Evolutionary conservation across 75 land plant genomes (phyloP).

Genomic region (Selaginella tamariscina): DNA sequence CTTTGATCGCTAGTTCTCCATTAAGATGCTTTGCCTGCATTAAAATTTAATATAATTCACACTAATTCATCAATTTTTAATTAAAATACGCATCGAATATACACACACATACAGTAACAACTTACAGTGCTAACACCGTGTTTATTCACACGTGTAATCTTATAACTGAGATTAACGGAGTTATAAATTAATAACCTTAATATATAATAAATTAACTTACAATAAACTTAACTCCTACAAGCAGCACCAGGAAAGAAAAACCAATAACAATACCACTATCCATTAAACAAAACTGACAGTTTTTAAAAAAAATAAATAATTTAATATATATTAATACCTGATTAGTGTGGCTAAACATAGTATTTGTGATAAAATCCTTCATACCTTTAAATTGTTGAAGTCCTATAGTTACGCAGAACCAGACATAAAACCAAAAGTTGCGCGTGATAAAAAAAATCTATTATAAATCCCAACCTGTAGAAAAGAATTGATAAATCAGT

Average conservation of each 20-base stretch:
- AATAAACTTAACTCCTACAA: slow-evolving; percentile 32
- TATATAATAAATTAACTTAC: slow-evolving; percentile 24
- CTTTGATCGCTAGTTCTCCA: slow-evolving; percentile 26
- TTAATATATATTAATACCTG: background rate
- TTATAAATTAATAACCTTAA: background rate
- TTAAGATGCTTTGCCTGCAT: slow-evolving; percentile 34
- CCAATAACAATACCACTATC: slow-evolving; percentile 51
- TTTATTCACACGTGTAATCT: slow-evolving; percentile 4
- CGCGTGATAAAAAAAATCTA: background rate
- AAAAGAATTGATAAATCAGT: background rate
- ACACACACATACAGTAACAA: background rate
- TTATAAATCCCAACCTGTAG: slow-evolving; percentile 4
- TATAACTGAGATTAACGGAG: slow-evolving; percentile 9
- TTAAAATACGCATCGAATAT: slow-evolving; percentile 5
- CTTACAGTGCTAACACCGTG: slow-evolving; percentile 1
- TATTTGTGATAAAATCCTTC: slow-evolving; percentile 1
- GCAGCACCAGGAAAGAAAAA: slow-evolving; percentile 26
- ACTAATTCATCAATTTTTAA: slow-evolving; percentile 51
- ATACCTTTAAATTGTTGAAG: slow-evolving; percentile 7
- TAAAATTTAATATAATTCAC: slow-evolving; percentile 65
- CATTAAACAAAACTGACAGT: background rate
- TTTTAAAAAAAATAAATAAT: background rate
- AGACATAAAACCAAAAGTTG: background rate
- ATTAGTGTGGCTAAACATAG: slow-evolving; percentile 3
- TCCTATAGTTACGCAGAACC: slow-evolving; percentile 1